Evolutionary conservation across 2,329 filamentous ascomycete genomes (phyloP), one percentile per base, ranked within the genome.

Genomic region (Trichoderma polysporum): DNA sequence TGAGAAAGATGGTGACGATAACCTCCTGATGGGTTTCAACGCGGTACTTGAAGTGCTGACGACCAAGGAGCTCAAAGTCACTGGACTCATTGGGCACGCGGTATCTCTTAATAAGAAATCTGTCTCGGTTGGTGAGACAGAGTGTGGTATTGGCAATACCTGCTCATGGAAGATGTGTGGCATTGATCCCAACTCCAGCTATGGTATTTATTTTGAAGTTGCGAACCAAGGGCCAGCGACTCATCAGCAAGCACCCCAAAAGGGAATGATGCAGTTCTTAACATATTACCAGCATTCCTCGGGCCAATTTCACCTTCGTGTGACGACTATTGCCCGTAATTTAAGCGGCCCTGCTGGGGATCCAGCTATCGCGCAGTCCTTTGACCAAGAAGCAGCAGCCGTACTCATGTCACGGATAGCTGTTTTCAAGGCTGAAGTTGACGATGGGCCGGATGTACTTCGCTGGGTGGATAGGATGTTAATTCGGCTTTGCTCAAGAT

Each of bases 141-240:
- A 99, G 78, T 97, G 94, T 74, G 95, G 95, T 75, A 97, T 99
- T 73, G 95, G 95, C 71, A 98, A 98, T 77, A 99, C 95, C 0
- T 98, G 94, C 79, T 94, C 94, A 3, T 99, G 95, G 95, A 99
- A 99, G 82, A 97, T 99, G 94, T 98, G 95, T 75, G 94, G 93
- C 72, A 97, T 99, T 72, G 94, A 98, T 74, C 95, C 95, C 12
- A 91, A 89, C 65, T 89, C 95, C 35, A 97, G 93, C 74, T 98
- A 98, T 74, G 95, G 93, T 69, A 87, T 99, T 70, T 99, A 98
- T 81, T 99, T 98, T 74, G 95, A 99, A 79, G 96, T 99, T 76
- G 94, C 95, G 54, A 93, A 91, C 73, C 95, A 98, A 80, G 93
- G 93, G 39, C 93, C 93, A 8, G 91, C 93, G 17, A 86, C 91